phyloP scores from a whole-genome alignment of 495 filamentous ascomycete species.

The Xanthoparmelia taractica region DNA sequence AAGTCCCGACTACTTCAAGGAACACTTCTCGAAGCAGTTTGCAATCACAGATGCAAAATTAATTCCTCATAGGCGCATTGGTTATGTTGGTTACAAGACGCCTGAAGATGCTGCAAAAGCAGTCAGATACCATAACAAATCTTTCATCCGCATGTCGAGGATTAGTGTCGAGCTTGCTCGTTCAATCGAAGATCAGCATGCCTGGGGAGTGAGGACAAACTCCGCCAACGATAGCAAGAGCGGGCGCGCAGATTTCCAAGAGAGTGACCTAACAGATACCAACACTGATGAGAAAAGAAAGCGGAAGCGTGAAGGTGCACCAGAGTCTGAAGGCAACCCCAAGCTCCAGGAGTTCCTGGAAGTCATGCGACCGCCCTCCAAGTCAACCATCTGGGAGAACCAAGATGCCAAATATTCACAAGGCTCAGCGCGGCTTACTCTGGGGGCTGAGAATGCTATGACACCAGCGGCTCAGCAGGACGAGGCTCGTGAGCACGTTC shows the following conservation, averaged over 20 bases:
- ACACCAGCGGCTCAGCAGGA: constrained; percentile 41
- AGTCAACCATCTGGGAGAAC: constrained; percentile 60
- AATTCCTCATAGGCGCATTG: constrained; percentile 80
- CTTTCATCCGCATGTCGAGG: constrained; percentile 95
- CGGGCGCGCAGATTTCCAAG: background rate
- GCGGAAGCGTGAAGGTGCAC: constrained; percentile 5
- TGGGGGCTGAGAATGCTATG: background rate
- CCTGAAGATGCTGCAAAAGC: constrained; percentile 70
- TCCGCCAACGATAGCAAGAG: constrained; percentile 4
- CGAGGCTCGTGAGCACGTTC: constrained; percentile 58
- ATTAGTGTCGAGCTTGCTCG: constrained; percentile 85
- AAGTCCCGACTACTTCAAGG: constrained; percentile 71
- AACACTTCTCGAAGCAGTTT: constrained; percentile 73
- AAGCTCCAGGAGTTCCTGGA: constrained; percentile 84
- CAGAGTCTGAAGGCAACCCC: constrained; percentile 41
- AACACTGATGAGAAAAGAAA: background rate
- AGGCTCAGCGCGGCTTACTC: background rate
- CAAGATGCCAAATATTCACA: constrained; percentile 42
- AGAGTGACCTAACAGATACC: background rate
- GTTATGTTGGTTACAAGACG: constrained; percentile 90
- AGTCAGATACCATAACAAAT: constrained; percentile 87
- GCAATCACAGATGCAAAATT: constrained; percentile 84
- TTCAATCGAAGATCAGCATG: constrained; percentile 35
- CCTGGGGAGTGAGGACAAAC: constrained; percentile 24
- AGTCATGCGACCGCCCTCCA: constrained; percentile 64